Evolutionary conservation across 2,329 filamentous ascomycete genomes (phyloP), one percentile per base, ranked within the genome.

Genomic region (Clonostachys rhizophaga): DNA sequence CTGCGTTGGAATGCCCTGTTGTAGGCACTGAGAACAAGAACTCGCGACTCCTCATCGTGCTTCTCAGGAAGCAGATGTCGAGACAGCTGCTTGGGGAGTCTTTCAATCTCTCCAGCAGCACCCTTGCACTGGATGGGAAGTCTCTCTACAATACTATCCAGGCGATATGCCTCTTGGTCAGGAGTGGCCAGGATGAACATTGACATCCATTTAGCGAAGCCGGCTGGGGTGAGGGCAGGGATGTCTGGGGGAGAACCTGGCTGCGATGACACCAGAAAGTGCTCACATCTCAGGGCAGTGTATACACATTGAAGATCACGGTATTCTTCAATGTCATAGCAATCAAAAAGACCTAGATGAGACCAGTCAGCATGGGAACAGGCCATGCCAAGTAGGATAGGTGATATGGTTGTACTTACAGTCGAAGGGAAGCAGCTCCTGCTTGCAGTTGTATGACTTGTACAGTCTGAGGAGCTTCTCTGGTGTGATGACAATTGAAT

Each of bases 41-140:
- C 24, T 10, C 24, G 24, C 3, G 9, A 30, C 24, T 30, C 8
- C 24, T 75, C 57, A 53, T 89, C 81, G 1, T 78, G 71, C 8
- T 65, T 63, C 0, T 70, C 68, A 0, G 90, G 90, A 37, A 95
- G 79, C 5, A 94, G 72, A 45, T 86, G 77, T 39, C 89, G 75
- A 1, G 88, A 84, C 4, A 95, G 75, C 55, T 91, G 84, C 53
- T 89, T 90, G 0, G 90, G 91, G 47, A 95, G 84, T 3, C 87
- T 75, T 63, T 91, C 87, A 11, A 78, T 81, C 52, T 75, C 79
- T 43, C 86, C 78, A 41, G 83, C 76, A 0, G 82, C 54, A 9
- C 66, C 68, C 43, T 72, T 67, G 1, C 69, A 67, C 33, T 74
- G 66, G 55, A 95, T 86, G 1, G 89, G 86, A 64, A 91, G 80